phyloP scores from a whole-genome alignment of 1,284 basidiomycete genomes.

The Trametes polyzona region DNA sequence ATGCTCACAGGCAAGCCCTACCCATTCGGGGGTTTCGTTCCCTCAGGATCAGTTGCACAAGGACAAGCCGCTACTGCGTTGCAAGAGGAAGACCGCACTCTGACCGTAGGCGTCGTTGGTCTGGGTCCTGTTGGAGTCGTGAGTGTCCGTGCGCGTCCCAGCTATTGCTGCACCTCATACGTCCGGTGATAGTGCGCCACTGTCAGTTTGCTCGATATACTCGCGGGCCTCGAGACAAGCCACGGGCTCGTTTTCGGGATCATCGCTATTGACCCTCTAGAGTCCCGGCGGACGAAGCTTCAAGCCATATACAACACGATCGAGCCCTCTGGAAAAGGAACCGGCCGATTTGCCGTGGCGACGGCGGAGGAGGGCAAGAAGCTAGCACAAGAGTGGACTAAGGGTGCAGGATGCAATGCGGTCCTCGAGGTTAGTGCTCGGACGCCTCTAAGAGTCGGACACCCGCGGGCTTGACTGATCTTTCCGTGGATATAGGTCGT shows the following conservation, averaged over 20 bases:
- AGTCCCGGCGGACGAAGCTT: slow-evolving; percentile 59
- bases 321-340: slow-evolving; percentile 46
- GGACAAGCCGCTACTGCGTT: slow-evolving; percentile 23
- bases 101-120: slow-evolving; percentile 70
- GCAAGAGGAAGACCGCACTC: slow-evolving; percentile 44
- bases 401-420: slow-evolving; percentile 60
- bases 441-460: no score
- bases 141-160: slow-evolving; percentile 22
- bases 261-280: slow-evolving; percentile 65
- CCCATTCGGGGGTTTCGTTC: slow-evolving; percentile 47
- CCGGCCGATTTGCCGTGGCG: slow-evolving; percentile 52
- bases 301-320: slow-evolving; percentile 56
- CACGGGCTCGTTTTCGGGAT: slow-evolving; percentile 50
- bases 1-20: slow-evolving; percentile 60
- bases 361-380: slow-evolving; percentile 55
- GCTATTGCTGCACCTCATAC: background rate
- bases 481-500: slow-evolving; percentile 74
- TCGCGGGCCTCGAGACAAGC: slow-evolving; percentile 43
- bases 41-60: slow-evolving; percentile 26
- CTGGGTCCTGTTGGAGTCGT: slow-evolving; percentile 79
- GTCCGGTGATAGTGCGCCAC: slow-evolving; percentile 51
- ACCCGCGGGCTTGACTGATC: no score
- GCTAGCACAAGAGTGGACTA: slow-evolving; percentile 54
- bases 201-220: slow-evolving; percentile 66
- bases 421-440: slow-evolving; percentile 72